phyloP scores from a whole-genome alignment of 164 flowering plant genomes.

The Vitis rotundifolia region DNA sequence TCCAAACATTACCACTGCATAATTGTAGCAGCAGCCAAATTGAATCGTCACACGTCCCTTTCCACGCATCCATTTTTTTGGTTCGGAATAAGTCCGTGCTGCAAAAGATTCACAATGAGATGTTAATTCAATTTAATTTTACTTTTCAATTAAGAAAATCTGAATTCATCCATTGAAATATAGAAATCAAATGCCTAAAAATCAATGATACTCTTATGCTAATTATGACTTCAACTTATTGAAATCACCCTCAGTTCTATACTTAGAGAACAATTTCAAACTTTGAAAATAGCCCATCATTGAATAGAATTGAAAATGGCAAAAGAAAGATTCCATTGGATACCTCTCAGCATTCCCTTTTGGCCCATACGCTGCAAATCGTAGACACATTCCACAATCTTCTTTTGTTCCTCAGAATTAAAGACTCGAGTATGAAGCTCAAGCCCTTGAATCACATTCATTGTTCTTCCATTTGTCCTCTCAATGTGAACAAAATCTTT shows the following conservation, averaged over 20 bases:
- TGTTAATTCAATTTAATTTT: no score
- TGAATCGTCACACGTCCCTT: slow-evolving; percentile 68
- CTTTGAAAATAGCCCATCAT: no score
- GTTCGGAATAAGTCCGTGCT: slow-evolving; percentile 59
- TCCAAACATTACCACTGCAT: slow-evolving; percentile 24
- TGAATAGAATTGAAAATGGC: no score
- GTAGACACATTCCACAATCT: slow-evolving; percentile 42
- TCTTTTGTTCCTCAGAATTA: slow-evolving; percentile 44
- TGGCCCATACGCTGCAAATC: slow-evolving; percentile 41
- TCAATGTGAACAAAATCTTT: slow-evolving; percentile 42
- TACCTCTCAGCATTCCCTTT: slow-evolving; percentile 53
- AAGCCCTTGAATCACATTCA: slow-evolving; percentile 53
- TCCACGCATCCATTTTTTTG: slow-evolving; percentile 67
- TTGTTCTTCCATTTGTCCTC: slow-evolving; percentile 31
- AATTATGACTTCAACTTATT: no score
- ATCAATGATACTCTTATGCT: no score
- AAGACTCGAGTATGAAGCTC: slow-evolving; percentile 58
- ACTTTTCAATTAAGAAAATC: no score
- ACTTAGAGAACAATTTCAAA: no score
- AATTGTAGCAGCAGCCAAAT: slow-evolving; percentile 44
- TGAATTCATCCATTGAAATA: no score
- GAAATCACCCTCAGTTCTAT: no score
- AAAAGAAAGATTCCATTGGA: not conserved
- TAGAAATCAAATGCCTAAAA: no score
- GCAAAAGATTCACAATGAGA: slow-evolving; percentile 1